Evolutionary conservation across 179 eudicot species (phyloP).

Genomic region (Kewa caespitosa): DNA sequence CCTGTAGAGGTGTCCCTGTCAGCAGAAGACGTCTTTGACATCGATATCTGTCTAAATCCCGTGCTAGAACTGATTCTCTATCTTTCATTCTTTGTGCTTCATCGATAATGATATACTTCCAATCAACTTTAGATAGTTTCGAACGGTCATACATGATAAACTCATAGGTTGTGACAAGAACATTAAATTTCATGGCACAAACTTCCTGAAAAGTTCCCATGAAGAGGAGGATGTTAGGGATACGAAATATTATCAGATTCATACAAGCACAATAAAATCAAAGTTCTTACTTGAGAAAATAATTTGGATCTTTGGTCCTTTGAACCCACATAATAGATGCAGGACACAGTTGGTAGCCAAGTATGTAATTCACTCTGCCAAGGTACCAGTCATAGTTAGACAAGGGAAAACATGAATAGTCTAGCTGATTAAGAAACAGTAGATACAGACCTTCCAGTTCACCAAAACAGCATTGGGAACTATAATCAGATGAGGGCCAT

Average conservation of each 20-base stretch:
- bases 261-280: not conserved
- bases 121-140: slow-evolving; percentile 88
- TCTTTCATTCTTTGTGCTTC: slow-evolving; percentile 99
- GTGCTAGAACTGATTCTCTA: slow-evolving; percentile 94
- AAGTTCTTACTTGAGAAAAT: slow-evolving; percentile 82
- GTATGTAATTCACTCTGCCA: slow-evolving; percentile 88
- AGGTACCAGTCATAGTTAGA: slow-evolving; percentile 9
- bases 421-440: not conserved
- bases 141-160: slow-evolving; percentile 93
- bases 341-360: slow-evolving; percentile 91
- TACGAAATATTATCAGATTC: not conserved
- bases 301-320: slow-evolving; percentile 86
- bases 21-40: slow-evolving; percentile 97
- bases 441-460: slow-evolving; percentile 88
- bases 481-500: slow-evolving; percentile 97
- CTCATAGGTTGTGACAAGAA: slow-evolving; percentile 98
- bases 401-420: slow-evolving; percentile 5
- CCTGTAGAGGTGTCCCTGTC: slow-evolving; percentile 98
- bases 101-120: slow-evolving; percentile 95
- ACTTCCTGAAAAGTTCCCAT: slow-evolving; percentile 62
- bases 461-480: slow-evolving; percentile 99
- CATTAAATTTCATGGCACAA: slow-evolving; percentile 86
- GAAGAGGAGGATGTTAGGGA: slow-evolving; percentile 3
- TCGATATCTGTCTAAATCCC: slow-evolving; percentile 94
- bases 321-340: slow-evolving; percentile 87